Base-by-base conservation (phyloP, 331 rosid species). In the Cydonia oblonga region DNA sequence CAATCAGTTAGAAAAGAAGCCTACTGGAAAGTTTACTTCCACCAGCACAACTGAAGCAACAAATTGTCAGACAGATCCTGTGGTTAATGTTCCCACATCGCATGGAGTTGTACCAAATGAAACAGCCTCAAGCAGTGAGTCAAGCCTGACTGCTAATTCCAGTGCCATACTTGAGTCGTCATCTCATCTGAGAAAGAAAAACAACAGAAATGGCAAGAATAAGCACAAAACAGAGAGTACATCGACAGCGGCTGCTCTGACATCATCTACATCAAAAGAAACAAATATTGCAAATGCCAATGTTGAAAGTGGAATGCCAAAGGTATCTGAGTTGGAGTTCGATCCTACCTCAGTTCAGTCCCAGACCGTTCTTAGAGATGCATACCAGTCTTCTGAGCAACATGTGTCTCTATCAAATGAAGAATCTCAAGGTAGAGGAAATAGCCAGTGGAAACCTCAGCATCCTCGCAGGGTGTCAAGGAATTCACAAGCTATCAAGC, bases 381-480 rank as follows among this genome's bases (percentile, higher is more conserved):
- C 80, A 22, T 76, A 71, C 82, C 87, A 78, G 79, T 70, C 69
- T 68, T 66, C 58, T 42, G 96, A 83, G 62, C 96, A 88, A 72
- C 75, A 22, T 57, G 74, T 64, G 38, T 64, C 71, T 66, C 75
- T 63, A 49, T 76, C 81, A 38, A 86, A 68, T 60, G 99, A 88
- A 56, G 99, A 91, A 42, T 73, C 87, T 59, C 85, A 78, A 66
- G 85, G 82, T 44, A 91, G 79, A 84, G 70, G 66, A 70, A 86
- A 80, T 79, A 84, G 81, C 81, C 97, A 87, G 78, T 84, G 82
- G 89, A 95, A 90, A 80, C 69, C 88, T 71, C 96, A 87, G 81
- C 88, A 90, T 73, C 76, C 86, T 68, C 96, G 87, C 67, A 80
- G 92, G 86, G 77, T 61, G 71, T 81, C 90, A 46, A 95, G 92